Conservation (phyloP, 129 eudicot species). For the Ambrosia trifida region DNA sequence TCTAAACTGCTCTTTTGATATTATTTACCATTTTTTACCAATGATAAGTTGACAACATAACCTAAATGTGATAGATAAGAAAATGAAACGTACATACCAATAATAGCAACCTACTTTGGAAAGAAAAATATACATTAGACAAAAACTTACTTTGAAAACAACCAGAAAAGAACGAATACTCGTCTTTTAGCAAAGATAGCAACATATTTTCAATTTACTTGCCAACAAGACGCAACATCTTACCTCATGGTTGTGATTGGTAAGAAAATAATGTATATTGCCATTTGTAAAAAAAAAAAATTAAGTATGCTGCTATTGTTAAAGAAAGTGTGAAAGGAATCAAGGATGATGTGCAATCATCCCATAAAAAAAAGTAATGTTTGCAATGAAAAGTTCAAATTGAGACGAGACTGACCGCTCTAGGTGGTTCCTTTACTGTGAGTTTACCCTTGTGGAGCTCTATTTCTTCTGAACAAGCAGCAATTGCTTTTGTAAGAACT, state of each 20-base stretch:
- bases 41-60: too few species aligned
- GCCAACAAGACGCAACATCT: neutral
- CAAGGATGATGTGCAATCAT: neutral
- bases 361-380: neutral
- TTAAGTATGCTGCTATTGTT: neutral
- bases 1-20: too few species aligned
- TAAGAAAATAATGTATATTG: neutral
- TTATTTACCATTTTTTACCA: too few species aligned
- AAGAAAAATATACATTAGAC: too few species aligned
- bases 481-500: conserved; percentile 73
- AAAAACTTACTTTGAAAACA: too few species aligned
- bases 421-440: conserved; percentile 71
- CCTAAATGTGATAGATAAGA: too few species aligned
- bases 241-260: neutral
- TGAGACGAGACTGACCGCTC: conserved; percentile 64
- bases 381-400: neutral
- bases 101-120: too few species aligned
- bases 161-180: too few species aligned
- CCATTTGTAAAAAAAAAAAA: neutral
- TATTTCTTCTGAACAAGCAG: conserved; percentile 70
- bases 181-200: too few species aligned
- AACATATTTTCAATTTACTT: too few species aligned
- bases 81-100: too few species aligned
- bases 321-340: neutral
- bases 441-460: conserved; percentile 80